Percentiles rank a stretch among this genome's conserved stretches.
phyloP scores from a whole-genome alignment of 106 monocot species.

The Dendrobium catenatum region DNA sequence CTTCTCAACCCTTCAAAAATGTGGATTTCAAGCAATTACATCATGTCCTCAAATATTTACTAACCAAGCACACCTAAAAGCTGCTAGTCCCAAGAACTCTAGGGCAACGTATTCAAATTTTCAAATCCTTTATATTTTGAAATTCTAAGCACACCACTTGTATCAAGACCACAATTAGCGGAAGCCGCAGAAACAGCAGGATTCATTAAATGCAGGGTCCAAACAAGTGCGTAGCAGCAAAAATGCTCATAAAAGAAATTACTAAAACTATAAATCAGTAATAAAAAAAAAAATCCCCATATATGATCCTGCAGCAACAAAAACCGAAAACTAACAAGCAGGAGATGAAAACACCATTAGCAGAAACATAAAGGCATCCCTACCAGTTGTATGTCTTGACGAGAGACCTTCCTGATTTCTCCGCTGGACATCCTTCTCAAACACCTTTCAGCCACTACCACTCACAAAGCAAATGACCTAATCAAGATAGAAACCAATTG shows the following conservation, averaged over 20 bases:
- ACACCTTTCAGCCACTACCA: background rate
- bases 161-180: background rate
- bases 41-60: background rate
- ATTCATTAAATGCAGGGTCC: background rate
- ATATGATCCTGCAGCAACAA: background rate
- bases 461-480: background rate
- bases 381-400: slow-evolving; percentile 79
- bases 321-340: background rate
- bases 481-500: background rate
- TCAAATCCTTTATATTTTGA: background rate
- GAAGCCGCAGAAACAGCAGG: background rate
- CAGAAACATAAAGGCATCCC: slow-evolving; percentile 7
- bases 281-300: background rate
- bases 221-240: background rate
- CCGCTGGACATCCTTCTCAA: slow-evolving; percentile 35
- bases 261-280: background rate
- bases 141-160: background rate
- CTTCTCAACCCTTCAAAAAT: background rate
- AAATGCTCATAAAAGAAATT: background rate
- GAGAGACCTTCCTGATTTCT: slow-evolving; percentile 67
- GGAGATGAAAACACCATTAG: background rate
- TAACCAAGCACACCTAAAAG: too few relatives aligned
- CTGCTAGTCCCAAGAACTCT: background rate
- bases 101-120: background rate
- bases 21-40: background rate